Conservation (phyloP, 179 eudicot species). For the Camellia oleifera region DNA sequence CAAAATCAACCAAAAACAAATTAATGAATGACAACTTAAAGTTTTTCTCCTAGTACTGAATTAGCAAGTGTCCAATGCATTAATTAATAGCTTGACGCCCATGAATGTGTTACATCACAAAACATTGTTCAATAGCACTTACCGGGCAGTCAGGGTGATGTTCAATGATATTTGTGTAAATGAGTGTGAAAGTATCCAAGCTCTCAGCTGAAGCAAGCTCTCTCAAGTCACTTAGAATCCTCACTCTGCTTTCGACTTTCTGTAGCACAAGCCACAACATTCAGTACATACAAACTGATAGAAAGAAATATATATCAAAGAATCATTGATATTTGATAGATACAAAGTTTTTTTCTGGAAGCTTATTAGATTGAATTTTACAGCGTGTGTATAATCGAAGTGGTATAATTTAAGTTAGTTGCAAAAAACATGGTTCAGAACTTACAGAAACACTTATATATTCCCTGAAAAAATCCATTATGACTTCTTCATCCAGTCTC, state of each 20-base stretch:
- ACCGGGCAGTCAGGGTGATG: constrained; percentile 99
- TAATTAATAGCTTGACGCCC: too few relatives aligned
- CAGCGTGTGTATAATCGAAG: neutral
- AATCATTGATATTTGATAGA: neutral
- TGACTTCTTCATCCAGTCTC: constrained; percentile 95
- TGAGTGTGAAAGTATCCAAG: constrained; percentile 93
- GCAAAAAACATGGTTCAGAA: constrained; percentile 9
- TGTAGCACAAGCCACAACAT: constrained; percentile 30
- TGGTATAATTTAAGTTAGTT: neutral
- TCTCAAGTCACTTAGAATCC: constrained; percentile 76
- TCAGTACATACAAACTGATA: neutral
- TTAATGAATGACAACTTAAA: neutral
- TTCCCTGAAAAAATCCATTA: constrained; percentile 96
- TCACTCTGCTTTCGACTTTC: constrained; percentile 89
- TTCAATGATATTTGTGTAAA: constrained; percentile 90
- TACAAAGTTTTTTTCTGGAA: neutral
- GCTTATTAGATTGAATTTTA: neutral
- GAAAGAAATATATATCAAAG: constrained; percentile 1
- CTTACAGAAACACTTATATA: constrained; percentile 84
- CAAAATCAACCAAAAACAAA: constrained; percentile 3
- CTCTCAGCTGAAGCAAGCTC: constrained; percentile 99
- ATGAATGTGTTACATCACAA: neutral
- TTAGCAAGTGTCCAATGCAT: too few relatives aligned
- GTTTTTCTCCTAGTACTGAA: too few relatives aligned
- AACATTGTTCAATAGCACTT: constrained; percentile 29